Evolutionary conservation across 768 basidiomycete species (phyloP).

Genomic region (Pleurotus salmoneostramineus): DNA sequence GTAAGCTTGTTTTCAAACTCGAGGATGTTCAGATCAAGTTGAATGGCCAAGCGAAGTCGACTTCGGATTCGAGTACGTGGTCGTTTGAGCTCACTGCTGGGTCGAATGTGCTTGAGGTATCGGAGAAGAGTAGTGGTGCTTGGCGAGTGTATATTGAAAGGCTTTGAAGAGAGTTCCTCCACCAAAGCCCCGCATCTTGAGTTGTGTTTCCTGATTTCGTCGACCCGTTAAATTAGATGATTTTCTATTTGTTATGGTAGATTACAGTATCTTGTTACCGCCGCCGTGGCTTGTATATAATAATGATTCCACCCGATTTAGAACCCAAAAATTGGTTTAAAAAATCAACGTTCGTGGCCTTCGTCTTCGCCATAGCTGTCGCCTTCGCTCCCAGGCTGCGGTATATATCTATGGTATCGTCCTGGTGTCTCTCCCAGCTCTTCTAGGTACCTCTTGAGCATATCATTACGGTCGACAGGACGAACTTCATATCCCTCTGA

Average conservation of each 20-base stretch:
- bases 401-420: constrained; percentile 67
- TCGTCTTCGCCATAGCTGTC: constrained; percentile 28
- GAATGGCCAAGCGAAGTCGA: constrained; percentile 52
- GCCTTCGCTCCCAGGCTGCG: constrained; percentile 45
- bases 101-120: constrained; percentile 63
- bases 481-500: constrained; percentile 84
- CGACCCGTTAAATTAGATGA: background rate
- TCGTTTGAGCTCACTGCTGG: constrained; percentile 57
- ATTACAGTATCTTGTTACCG: background rate
- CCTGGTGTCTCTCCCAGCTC: constrained; percentile 51
- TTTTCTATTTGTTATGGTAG: background rate
- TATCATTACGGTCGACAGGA: constrained; percentile 55
- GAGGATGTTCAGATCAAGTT: constrained; percentile 62
- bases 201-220: background rate
- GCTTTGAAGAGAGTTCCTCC: background rate
- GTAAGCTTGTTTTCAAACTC: constrained; percentile 31
- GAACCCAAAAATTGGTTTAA: background rate
- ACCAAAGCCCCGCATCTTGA: background rate
- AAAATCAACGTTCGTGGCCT: constrained; percentile 2
- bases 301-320: background rate
- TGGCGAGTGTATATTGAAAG: constrained; percentile 13
- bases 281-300: background rate
- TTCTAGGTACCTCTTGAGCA: constrained; percentile 56
- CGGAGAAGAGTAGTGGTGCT: constrained; percentile 21
- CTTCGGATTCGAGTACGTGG: constrained; percentile 50